Evolutionary conservation across 2,329 filamentous ascomycete species (phyloP), one percentile per base, ranked within the genome.

Genomic region (Colletotrichum siamense): DNA sequence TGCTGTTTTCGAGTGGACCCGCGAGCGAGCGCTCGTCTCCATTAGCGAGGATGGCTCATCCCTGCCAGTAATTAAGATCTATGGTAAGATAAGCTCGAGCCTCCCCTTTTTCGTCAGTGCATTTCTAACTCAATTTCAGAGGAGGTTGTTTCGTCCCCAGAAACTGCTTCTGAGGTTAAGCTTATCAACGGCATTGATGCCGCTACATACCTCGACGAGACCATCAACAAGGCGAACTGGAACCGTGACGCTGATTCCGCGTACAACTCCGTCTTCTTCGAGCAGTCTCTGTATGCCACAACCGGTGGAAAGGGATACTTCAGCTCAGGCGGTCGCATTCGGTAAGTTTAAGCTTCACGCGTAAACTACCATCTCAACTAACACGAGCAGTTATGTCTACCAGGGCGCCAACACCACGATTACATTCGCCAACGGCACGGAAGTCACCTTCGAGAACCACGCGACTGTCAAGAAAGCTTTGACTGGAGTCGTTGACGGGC

Each of bases 31-130:
- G 81, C 77, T 93, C 80, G 82, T 86, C 7, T 86, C 85, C 8
- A 79, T 85, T 66, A 84, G 83, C 77, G 81, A 85, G 59, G 83
- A 85, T 28, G 80, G 82, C 68, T 73, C 81, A 75, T 84, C 84
- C 73, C 71, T 82, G 69, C 82, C 83, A 73, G 86, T 88, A 13
- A 86, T 93, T n/a, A 89, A 88, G 71, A 84, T 91, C 5, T 91
- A 76, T 24, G 71, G 74, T 76, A 62, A 16, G 59, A 16, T 44
- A 18, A 63, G n/a, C n/a, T 28, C 22, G 13, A 24, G n/a, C 24
- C 12, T 64, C n/a, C 24, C 0, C 2, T 30, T 9, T 30, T 15
- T 15, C 34, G 22, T 26, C 0, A 22, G n/a, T 44, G 62, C 34
- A 12, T 22, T 52, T 24, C 32, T 66, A n/a, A 65, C 3, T 22